A percentile compares a stretch with the other conserved stretches of the same genome.
Evolutionary conservation across 148 eudicot species (phyloP).

Genomic region (Gaultheria prostrata): DNA sequence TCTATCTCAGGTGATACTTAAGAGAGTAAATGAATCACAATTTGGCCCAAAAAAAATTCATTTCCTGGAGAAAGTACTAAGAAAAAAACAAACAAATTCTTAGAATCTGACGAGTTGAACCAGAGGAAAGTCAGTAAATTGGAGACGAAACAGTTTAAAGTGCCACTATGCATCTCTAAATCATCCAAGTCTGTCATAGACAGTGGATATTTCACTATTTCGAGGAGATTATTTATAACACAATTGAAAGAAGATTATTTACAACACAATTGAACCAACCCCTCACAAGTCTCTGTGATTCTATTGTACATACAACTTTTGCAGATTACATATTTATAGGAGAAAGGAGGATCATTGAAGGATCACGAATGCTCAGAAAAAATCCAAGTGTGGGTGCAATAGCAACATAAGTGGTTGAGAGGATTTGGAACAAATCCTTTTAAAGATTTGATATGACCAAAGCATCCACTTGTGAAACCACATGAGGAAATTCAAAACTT

Average conservation of each 20-base stretch:
- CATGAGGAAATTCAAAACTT: no score
- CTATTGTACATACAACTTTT: background rate
- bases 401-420: background rate
- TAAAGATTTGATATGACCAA: background rate
- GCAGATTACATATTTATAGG: background rate
- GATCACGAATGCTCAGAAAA: background rate
- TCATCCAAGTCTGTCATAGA: background rate
- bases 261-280: background rate
- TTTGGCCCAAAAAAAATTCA: background rate
- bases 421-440: background rate
- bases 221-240: background rate
- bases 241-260: background rate
- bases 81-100: background rate
- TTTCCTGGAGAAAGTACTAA: background rate
- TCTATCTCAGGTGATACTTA: background rate
- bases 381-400: background rate
- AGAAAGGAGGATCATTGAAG: background rate
- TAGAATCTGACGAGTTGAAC: background rate
- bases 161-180: background rate
- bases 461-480: background rate
- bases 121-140: background rate
- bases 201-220: background rate
- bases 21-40: background rate
- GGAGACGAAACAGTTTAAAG: background rate
- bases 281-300: background rate